These are phyloP conservation scores for Carpinus fangiana DNA, from an alignment of 306 rosid species.

Conservation along the genomic window DNA sequence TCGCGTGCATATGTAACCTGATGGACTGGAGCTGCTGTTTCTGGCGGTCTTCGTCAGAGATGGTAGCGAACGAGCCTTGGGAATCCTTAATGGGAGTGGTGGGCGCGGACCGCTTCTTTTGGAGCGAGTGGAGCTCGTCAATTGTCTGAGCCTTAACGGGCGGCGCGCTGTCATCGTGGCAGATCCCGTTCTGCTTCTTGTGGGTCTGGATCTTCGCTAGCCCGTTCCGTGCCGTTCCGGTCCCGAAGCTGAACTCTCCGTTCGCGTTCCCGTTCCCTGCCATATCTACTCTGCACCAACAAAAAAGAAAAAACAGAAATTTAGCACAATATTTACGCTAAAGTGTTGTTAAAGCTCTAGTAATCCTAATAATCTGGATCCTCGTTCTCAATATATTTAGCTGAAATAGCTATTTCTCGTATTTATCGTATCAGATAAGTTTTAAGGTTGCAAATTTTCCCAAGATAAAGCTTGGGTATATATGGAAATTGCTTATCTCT, in stretches of 20 bases:
- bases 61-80: conserved; percentile 34
- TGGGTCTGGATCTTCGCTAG: conserved; percentile 62
- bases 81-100: conserved; percentile 57
- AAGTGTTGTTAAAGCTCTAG: no score
- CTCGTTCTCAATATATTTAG: no score
- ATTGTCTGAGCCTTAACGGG: conserved; percentile 76
- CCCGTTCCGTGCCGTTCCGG: conserved; percentile 40
- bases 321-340: not conserved
- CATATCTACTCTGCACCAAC: conserved; percentile 21
- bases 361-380: no score
- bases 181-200: conserved; percentile 41
- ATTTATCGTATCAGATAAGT: not conserved
- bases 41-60: conserved; percentile 68
- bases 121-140: conserved; percentile 85
- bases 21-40: conserved; percentile 78
- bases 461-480: not conserved
- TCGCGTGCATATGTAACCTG: conserved; percentile 36
- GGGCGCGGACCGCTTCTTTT: conserved; percentile 73
- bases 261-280: conserved; percentile 27
- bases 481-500: no score
- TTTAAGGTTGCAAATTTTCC: not conserved
- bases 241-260: conserved; percentile 38
- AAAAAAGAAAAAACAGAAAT: not conserved
- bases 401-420: not conserved
- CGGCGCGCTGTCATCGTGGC: conserved; percentile 76